phyloP scores from a whole-genome alignment of 1,284 basidiomycete species.

The Trametes hirsuta region DNA sequence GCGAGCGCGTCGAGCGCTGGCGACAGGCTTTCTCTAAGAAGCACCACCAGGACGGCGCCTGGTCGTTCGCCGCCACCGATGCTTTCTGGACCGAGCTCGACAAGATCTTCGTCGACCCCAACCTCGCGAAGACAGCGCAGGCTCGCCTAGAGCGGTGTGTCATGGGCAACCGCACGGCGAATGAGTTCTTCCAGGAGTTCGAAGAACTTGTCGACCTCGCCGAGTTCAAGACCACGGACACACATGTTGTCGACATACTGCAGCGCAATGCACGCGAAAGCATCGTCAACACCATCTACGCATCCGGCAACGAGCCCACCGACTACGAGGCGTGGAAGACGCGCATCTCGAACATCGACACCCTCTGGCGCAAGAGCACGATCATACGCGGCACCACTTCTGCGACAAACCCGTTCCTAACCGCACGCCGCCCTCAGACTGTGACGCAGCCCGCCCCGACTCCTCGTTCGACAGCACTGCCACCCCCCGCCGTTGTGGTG shows the following conservation, averaged over 20 bases:
- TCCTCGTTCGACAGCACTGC: not conserved
- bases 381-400: not conserved
- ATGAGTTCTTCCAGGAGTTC: slow-evolving; percentile 8
- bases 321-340: slow-evolving; percentile 6
- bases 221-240: not conserved
- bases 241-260: slow-evolving; percentile 2
- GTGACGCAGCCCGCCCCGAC: not conserved
- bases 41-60: not conserved
- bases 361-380: not conserved
- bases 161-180: not conserved
- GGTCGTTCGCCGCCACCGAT: not conserved
- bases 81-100: slow-evolving; percentile 8
- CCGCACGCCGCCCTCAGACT: not conserved
- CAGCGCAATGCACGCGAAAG: not conserved
- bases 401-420: not conserved
- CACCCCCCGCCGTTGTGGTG: not conserved
- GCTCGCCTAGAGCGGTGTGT: not conserved
- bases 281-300: slow-evolving; percentile 2
- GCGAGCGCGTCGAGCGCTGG: slow-evolving; percentile 3
- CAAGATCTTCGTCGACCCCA: slow-evolving; percentile 5
- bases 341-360: slow-evolving; percentile 2
- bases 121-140: not conserved
- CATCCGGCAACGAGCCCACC: not conserved
- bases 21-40: not conserved
- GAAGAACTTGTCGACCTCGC: slow-evolving; percentile 3